Evolutionary conservation across 352 stramenopile genomes (phyloP), one percentile per base, ranked within the genome.

Genomic region (Peronospora belbahrii): DNA sequence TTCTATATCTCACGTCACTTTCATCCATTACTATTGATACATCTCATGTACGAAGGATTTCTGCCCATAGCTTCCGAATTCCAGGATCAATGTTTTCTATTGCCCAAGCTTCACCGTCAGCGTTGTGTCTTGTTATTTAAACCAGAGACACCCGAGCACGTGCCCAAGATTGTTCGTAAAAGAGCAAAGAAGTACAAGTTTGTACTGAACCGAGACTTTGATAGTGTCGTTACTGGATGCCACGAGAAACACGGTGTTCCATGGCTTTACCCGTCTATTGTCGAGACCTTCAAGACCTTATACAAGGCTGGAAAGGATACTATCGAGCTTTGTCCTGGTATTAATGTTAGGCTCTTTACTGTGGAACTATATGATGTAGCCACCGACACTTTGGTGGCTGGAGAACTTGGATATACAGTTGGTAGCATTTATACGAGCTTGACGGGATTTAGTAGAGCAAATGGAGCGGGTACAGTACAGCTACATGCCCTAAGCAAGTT

Each of bases 21-120:
- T 55, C 77, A 97, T 28, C 75, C 82, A 13, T 42, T 88, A 56
- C 58, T 97, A 32, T 63, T 97, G 20, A 75, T 69, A 34, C 85
- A 96, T 55, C 69, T 97, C 38, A 97, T 97, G 85, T 85, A 72
- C 45, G 85, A 97, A 56, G 91, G 91, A n/a, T 97, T 97, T 48
- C 65, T 97, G 44, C 91, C 91, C 22, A 97, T 97, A 51, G 91
- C 91, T 3, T 94, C 85, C 25, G 70, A 91, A 33, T 84, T 77
- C 59, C 64, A 69, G 20, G 66, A 52, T 20, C 58, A 74, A 32
- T 77, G 65, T 35, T 84, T 91, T 45, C 55, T 96, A 32, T 51
- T 96, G 41, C 86, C 88, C 8, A 96, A 96, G 56, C 68, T 97
- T 34, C 86, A 97, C 52, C 65, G 82, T 31, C 66, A 95, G 60